A percentile compares a stretch with the other conserved stretches of the same genome.
These are phyloP conservation scores for Microdochium trichocladiopsis DNA, from an alignment of 2,329 filamentous ascomycete genomes.

Conservation along the genomic window DNA sequence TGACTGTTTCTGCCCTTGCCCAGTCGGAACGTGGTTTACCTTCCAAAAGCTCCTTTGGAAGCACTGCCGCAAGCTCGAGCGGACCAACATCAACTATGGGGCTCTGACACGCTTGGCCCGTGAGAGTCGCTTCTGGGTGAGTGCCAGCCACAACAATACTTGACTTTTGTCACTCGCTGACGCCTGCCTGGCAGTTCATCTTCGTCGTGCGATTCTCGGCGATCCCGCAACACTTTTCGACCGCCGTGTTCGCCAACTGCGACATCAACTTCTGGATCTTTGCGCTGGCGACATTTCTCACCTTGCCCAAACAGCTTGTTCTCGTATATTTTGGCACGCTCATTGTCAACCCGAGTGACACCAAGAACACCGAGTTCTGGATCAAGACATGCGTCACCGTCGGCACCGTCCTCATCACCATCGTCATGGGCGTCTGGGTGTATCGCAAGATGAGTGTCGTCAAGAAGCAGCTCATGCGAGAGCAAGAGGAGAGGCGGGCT, in stretches of 20 bases:
- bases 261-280: constrained; percentile 33
- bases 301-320: constrained; percentile 32
- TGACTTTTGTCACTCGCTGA: constrained; percentile 1
- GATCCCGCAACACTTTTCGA: constrained; percentile 32
- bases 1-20: background rate
- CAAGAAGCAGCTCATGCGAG: constrained; percentile 24
- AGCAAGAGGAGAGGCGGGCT: constrained; percentile 16
- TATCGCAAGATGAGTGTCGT: constrained; percentile 25
- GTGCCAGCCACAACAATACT: background rate
- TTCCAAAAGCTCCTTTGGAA: constrained; percentile 28
- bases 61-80: constrained; percentile 28
- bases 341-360: constrained; percentile 17
- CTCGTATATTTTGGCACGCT: constrained; percentile 32
- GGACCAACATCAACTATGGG: constrained; percentile 31
- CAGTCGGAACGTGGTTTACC: constrained; percentile 30
- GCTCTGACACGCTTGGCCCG: constrained; percentile 29
- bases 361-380: constrained; percentile 7
- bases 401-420: constrained; percentile 23
- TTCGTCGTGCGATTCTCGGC: constrained; percentile 31
- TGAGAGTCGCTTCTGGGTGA: constrained; percentile 31
- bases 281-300: constrained; percentile 29
- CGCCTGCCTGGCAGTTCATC: constrained; percentile 19
- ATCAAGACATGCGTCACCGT: constrained; percentile 25
- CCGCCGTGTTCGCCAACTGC: constrained; percentile 34
- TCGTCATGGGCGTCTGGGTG: constrained; percentile 27